Base-by-base conservation (phyloP, 2,329 filamentous ascomycete genomes). In the Ophiostoma sp. region DNA sequence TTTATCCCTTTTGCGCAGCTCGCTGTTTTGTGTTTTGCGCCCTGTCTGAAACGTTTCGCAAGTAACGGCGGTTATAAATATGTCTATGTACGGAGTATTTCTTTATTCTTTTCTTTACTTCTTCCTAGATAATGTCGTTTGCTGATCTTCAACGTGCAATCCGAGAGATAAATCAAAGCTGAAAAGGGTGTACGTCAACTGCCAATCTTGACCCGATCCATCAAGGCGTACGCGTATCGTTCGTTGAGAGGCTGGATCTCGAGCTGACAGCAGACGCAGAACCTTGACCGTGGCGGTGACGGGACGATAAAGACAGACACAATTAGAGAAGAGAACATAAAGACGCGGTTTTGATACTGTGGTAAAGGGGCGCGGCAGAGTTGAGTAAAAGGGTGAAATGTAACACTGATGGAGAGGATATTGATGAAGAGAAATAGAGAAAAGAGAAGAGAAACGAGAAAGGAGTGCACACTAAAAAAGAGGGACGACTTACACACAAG, bases 31-130 rank as follows among this genome's bases (percentile, higher is more conserved):
- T 33, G 57, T 62, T 33, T 62, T 62, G 57, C 27, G 57, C 27
- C 57, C 57, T 62, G 57, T 20, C 57, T 62, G 57, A 62, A 62
- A 62, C 57, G 57, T 62, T 23, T 54, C 57, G 57, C 27, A 62
- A 13, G 17, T 27, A 23, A 54, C 11, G 20, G 57, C 27, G 6
- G n/a, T 27, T 23, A 17, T 54, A 4, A 27, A 54, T 44, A 44
- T 44, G 8, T 15, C 11, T 17, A 44, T 48, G 17, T 48, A 11
- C n/a, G n/a, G n/a, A n/a, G n/a, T n/a, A n/a, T 23, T 27, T 27
- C 31, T 57, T 10, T 57, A 1, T 27, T 57, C 4, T 6, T 13
- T 11, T 27, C 10, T 1, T 13, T 13, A 2, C 6, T 39, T 7
- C 7, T 39, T 11, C n/a, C n/a, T n/a, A n/a, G n/a, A n/a, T n/a